A percentile compares a stretch with the other conserved stretches of the same genome.
These are phyloP conservation scores for Polyporus arcularius DNA, from an alignment of 768 basidiomycete genomes.

Conservation along the genomic window DNA sequence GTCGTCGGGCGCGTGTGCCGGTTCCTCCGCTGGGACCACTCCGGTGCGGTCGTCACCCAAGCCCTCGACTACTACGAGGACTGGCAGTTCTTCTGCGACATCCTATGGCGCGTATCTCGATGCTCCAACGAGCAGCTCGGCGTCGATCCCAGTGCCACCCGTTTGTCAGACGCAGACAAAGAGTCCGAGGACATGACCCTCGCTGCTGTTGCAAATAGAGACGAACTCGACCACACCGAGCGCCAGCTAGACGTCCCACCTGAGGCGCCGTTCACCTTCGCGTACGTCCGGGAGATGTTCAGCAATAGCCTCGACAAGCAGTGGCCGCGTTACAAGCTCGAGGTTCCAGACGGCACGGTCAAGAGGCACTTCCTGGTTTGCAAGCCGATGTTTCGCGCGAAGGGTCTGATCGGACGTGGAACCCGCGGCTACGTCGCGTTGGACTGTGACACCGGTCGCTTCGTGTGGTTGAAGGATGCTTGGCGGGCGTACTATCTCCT, in stretches of 20 bases:
- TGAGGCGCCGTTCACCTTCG: not conserved
- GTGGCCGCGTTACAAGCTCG: slow-evolving; percentile 7
- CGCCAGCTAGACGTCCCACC: not conserved
- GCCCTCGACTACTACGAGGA: slow-evolving; percentile 10
- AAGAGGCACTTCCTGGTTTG: slow-evolving; percentile 7
- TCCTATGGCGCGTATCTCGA: slow-evolving; percentile 7
- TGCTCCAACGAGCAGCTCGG: slow-evolving; percentile 6
- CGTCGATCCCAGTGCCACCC: not conserved
- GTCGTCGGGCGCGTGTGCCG: slow-evolving; percentile 6
- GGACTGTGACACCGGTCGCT: not conserved
- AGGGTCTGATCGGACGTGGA: slow-evolving; percentile 4
- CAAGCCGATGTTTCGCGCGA: not conserved
- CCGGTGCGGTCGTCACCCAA: slow-evolving; percentile 6
- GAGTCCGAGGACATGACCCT: not conserved
- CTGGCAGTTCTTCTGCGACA: slow-evolving; percentile 1
- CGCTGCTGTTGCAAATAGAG: not conserved
- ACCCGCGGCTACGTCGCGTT: slow-evolving; percentile 17
- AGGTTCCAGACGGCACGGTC: slow-evolving; percentile 4
- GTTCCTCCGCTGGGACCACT: slow-evolving; percentile 11
- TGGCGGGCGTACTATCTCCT: slow-evolving; percentile 5
- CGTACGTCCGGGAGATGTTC: slow-evolving; percentile 7
- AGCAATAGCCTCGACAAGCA: not conserved
- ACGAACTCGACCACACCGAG: not conserved
- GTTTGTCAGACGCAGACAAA: not conserved
- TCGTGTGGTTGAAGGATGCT: slow-evolving; percentile 18